Base-by-base conservation (phyloP, 1,139 yeast species). In the Hansenula sp. region DNA sequence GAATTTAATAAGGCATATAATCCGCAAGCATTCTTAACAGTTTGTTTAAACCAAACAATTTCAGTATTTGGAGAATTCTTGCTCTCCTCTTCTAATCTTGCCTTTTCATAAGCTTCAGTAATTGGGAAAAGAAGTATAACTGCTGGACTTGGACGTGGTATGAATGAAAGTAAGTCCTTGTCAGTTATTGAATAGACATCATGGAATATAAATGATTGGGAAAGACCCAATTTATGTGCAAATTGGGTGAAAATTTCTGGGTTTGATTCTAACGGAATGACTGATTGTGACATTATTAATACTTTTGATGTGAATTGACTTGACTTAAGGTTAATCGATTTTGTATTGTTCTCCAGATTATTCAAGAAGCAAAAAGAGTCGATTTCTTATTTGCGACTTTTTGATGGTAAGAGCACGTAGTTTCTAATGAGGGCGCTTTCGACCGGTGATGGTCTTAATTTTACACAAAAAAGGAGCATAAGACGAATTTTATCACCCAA, bases 1-100 rank as follows among this genome's bases (percentile, higher is more conserved):
- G 86, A 70, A 55, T 92, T 97, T 25, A 92, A 64, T 37, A 92
- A 64, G 0, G 96, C 98, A 62, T 85, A 88, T 36, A 94, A 74
- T 6, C 98, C 98, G 65, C 98, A 92, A 0, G 96, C 95, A 60
- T 92, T 92, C 45, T 79, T 78, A 29, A 92, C 79, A 1, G 92
- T 81, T 55, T 92, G 98, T 47, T 77, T 79, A 54, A 79, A 80
- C 97, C 97, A 90, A 22, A 68, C 55, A 11, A 76, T 65, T 5
- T 57, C 50, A 3, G 44, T 37, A 19, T 45, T 44, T 14, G 44
- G 36, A 4, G 4, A 48, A 52, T 26, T 52, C 52, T 6, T 35
- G 10, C 3, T 29, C 50, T 24, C 26, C 26, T 24, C 26, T 24
- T 24, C 26, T 10, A 24, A 11, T 24, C 26, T 44, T 6, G 50